Percentiles rank a stretch among this genome's conserved stretches.
Conservation (phyloP, 257 asterid genomes). For the Nicotiana otophora region DNA sequence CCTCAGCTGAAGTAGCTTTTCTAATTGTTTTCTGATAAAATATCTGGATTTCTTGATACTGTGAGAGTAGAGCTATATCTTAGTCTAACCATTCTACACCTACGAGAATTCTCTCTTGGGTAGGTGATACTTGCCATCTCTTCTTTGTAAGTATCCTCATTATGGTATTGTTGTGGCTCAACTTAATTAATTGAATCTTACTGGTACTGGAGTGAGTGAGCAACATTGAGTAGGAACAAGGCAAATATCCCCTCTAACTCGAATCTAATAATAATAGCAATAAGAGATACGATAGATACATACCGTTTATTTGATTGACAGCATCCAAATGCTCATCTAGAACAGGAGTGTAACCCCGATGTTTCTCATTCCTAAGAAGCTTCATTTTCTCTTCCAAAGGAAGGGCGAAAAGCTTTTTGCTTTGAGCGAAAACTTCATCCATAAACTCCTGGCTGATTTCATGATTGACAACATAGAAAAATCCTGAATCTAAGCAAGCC, state of each 20-base stretch:
- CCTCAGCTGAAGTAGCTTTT: background rate
- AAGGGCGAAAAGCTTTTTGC: conserved; percentile 60
- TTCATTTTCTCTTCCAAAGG: conserved; percentile 76
- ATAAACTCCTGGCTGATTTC: conserved; percentile 64
- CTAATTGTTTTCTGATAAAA: background rate
- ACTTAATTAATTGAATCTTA: background rate
- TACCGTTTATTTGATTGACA: conserved; percentile 65
- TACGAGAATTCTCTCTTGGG: background rate
- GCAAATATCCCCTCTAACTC: background rate
- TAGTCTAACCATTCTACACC: background rate
- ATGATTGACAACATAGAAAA: conserved; percentile 85
- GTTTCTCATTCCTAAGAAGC: conserved; percentile 58
- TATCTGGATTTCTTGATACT: background rate
- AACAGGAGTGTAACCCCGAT: conserved; percentile 88
- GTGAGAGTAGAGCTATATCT: background rate
- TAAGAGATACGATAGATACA: conserved; percentile 3
- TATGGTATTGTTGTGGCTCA: background rate
- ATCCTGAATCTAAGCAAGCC: conserved; percentile 91
- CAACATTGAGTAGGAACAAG: background rate
- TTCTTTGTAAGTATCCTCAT: background rate
- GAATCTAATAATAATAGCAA: background rate
- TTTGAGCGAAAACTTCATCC: conserved; percentile 75
- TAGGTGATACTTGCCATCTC: background rate
- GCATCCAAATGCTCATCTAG: conserved; percentile 75
- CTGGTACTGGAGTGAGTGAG: background rate